Evolutionary conservation across 257 asterid species (phyloP), one percentile per base, ranked within the genome.

Genomic region (Solanum piurae): DNA sequence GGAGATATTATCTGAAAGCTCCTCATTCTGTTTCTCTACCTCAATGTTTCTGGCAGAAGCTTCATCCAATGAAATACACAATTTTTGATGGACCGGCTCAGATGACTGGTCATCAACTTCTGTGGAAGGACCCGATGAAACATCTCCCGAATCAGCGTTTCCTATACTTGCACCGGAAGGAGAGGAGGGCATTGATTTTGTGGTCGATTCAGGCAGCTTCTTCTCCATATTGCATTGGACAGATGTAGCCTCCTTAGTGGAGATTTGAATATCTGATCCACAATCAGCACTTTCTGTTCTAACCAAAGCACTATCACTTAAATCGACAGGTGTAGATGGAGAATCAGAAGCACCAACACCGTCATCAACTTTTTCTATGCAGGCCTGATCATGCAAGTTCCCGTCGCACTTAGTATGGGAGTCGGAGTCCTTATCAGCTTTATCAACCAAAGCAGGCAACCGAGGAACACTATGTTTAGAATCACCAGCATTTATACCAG

Each of bases 391-490:
- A 29, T 55, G 84, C 79, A 38, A 62, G 88, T 87, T 71, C 33
- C 62, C 73, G 21, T 92, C 87, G 12, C 84, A 91, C 91, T 83
- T 89, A 31, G 42, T 58, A 55, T 89, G 86, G 82, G 93, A 91
- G 83, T 89, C 91, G 82, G 93, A 91, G 83, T 89, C 93, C 44
- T n/a, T 58, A 77, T 86, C 91, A 62, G 89, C 73, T 55, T 92
- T 91, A 86, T 92, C 91, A 2, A 58, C 83, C 86, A 75, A 84
- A 89, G 66, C 93, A 74, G 90, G 91, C 68, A 85, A 84, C 86
- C 7, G 88, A 68, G 87, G 82, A 87, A 86, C 87, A 29, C 88
- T 82, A 72, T 88, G 89, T 23, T 88, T 86, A 44, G 89, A 89
- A 64, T 84, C 75, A 66, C 62, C 60, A 69, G 58, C 36, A 60